These are phyloP conservation scores for Colletotrichum cordylinicola DNA, from an alignment of 2,329 filamentous ascomycete genomes.

Conservation along the genomic window DNA sequence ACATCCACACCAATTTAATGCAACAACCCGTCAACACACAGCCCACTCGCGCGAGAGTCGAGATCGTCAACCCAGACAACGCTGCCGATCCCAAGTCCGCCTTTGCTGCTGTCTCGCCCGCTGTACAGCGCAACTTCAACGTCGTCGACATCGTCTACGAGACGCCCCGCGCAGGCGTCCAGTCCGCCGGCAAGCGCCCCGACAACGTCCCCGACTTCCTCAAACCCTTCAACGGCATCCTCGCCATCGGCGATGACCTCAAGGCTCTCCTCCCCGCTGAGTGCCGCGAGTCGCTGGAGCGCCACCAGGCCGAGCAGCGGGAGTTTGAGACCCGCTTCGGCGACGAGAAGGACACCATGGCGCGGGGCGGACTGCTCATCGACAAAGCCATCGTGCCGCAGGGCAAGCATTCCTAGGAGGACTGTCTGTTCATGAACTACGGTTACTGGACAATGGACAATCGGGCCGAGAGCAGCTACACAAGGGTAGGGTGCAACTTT, in stretches of 20 bases:
- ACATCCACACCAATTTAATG: conserved; percentile 92
- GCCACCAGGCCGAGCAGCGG: conserved; percentile 67
- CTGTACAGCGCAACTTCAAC: conserved; percentile 61
- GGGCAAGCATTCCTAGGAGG: conserved; percentile 15
- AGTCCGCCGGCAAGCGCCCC: conserved; percentile 42
- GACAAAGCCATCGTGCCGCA: conserved; percentile 69
- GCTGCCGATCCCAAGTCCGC: conserved; percentile 30
- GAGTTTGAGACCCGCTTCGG: conserved; percentile 80
- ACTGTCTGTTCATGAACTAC: neutral
- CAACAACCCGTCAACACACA: conserved; percentile 90
- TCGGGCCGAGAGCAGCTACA: neutral
- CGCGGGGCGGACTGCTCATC: conserved; percentile 59
- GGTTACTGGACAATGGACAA: neutral
- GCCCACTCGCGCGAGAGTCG: conserved; percentile 84
- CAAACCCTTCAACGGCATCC: conserved; percentile 64
- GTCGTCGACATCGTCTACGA: conserved; percentile 62
- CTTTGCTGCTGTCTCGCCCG: conserved; percentile 55
- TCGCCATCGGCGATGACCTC: conserved; percentile 69
- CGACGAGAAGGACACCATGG: conserved; percentile 65
- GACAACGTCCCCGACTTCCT: conserved; percentile 49
- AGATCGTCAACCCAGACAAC: conserved; percentile 61
- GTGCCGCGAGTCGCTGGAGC: conserved; percentile 75
- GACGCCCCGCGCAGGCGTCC: conserved; percentile 52
- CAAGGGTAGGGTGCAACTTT: neutral
- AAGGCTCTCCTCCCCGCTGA: conserved; percentile 70